Evolutionary conservation across 164 flowering plant genomes (phyloP).

Genomic region (Vitis vinifera): ASM3070453v1 NC_081816.1:6617001-6617500

Average conservation of each 20-base stretch:
- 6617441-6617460: slow-evolving; percentile 89
- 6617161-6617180: too few species aligned
- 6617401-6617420: slow-evolving; percentile 40
- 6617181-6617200: too few species aligned
- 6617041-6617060: too few species aligned
- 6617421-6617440: slow-evolving; percentile 87
- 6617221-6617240: slow-evolving; percentile 92
- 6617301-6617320: slow-evolving; percentile 96
- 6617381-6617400: background rate
- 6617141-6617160: too few species aligned
- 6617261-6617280: slow-evolving; percentile 81
- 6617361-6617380: slow-evolving; percentile 1
- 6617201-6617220: too few species aligned
- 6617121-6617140: too few species aligned
- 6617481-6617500: slow-evolving; percentile 83
- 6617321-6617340: slow-evolving; percentile 85
- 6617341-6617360: slow-evolving; percentile 29
- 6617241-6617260: slow-evolving; percentile 96
- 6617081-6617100: too few species aligned
- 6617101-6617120: too few species aligned
- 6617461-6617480: slow-evolving; percentile 78
- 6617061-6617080: too few species aligned
- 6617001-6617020: too few species aligned
- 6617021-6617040: too few species aligned
- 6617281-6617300: slow-evolving; percentile 92